Percentiles rank a stretch among this genome's conserved stretches.
Evolutionary conservation across 805 yeast species (phyloP).

Genomic region (Yamadazyma ubonensis): DNA sequence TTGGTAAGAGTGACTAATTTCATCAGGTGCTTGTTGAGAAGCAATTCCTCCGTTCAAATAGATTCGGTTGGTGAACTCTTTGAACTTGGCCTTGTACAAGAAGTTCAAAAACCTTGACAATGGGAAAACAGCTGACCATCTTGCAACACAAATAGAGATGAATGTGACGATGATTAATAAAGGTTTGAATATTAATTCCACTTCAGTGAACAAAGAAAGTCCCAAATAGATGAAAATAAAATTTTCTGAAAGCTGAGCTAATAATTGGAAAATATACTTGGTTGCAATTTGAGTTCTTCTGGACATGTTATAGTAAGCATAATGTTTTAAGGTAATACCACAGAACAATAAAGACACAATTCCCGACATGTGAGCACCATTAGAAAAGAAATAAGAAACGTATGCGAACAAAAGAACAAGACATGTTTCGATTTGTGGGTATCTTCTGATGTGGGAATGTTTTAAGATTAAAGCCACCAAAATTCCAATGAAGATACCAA

Average conservation of each 20-base stretch:
- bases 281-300: constrained; percentile 95
- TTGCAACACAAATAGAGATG: constrained; percentile 84
- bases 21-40: constrained; percentile 60
- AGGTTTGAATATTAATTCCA: constrained; percentile 92
- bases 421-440: constrained; percentile 97
- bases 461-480: constrained; percentile 85
- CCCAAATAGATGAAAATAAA: constrained; percentile 96
- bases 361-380: constrained; percentile 99
- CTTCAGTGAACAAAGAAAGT: constrained; percentile 91
- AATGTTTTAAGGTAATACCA: constrained; percentile 95
- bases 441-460: constrained; percentile 88
- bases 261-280: constrained; percentile 87
- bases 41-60: constrained; percentile 40
- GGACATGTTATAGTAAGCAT: constrained; percentile 97
- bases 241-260: constrained; percentile 95
- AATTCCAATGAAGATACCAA: constrained; percentile 86
- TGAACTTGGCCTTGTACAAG: constrained; percentile 60
- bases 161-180: constrained; percentile 86
- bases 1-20: constrained; percentile 92
- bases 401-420: constrained; percentile 86
- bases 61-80: constrained; percentile 31
- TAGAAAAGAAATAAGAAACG: constrained; percentile 94
- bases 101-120: constrained; percentile 81
- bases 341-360: constrained; percentile 92
- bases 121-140: constrained; percentile 98